Percentiles rank a stretch among this genome's conserved stretches.
Evolutionary conservation across 2,329 filamentous ascomycete genomes (phyloP).

Genomic region (Elsinoe necatrix): DNA sequence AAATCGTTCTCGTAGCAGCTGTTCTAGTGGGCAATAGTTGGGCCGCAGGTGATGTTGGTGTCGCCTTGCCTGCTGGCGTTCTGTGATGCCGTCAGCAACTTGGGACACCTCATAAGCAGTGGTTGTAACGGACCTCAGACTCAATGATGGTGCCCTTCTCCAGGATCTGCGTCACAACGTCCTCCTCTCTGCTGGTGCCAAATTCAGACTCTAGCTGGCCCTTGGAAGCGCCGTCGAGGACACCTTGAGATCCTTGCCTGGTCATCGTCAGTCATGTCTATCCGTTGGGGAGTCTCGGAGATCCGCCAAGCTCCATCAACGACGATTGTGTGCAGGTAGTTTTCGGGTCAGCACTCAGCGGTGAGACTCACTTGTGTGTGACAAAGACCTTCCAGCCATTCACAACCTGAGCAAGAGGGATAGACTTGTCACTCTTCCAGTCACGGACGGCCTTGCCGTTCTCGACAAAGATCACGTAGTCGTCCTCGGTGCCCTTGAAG

Average conservation of each 20-base stretch:
- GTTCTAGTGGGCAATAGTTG: slow-evolving; percentile 6
- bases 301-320: not conserved
- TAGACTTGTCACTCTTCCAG: slow-evolving; percentile 71
- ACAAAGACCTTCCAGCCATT: slow-evolving; percentile 82
- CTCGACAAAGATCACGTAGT: slow-evolving; percentile 61
- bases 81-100: not conserved
- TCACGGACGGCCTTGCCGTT: slow-evolving; percentile 58
- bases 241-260: slow-evolving; percentile 80
- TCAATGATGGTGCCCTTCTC: slow-evolving; percentile 64
- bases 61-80: not conserved
- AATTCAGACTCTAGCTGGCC: slow-evolving; percentile 75
- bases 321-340: not conserved
- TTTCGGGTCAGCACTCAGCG: not conserved
- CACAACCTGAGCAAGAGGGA: slow-evolving; percentile 77
- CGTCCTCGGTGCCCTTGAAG: slow-evolving; percentile 67
- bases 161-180: slow-evolving; percentile 73
- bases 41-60: slow-evolving; percentile 6
- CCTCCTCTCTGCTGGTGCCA: slow-evolving; percentile 68
- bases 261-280: not conserved
- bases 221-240: slow-evolving; percentile 68
- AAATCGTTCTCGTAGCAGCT: not conserved
- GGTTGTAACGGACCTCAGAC: slow-evolving; percentile 38
- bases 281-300: too few species aligned
- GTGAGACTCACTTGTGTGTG: slow-evolving; percentile 68
- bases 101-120: not conserved